A percentile compares a stretch with the other conserved stretches of the same genome.
Evolutionary conservation across 2,329 filamentous ascomycete species (phyloP).

Genomic region (Chrysoporthe puriensis): DNA sequence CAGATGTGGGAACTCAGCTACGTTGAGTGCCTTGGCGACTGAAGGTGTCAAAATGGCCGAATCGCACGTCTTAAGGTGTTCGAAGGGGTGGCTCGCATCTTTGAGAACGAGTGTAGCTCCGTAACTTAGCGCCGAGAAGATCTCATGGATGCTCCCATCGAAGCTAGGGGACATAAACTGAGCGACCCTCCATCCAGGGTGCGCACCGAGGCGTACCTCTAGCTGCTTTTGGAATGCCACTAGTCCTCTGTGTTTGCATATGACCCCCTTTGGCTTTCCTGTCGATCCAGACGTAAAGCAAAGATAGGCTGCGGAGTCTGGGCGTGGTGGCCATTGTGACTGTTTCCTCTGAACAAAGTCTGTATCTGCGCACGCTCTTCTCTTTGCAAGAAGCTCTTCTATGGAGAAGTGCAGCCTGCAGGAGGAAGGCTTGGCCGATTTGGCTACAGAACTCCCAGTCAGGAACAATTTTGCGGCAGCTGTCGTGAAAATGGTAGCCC

Average conservation of each 20-base stretch:
- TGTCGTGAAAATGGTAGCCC: not conserved
- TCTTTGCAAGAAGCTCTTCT: not conserved
- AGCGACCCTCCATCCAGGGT: slow-evolving; percentile 39
- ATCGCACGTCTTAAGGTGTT: not conserved
- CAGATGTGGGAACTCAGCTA: not conserved
- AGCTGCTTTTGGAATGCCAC: not conserved
- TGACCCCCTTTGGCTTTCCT: slow-evolving; percentile 40
- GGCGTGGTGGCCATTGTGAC: not conserved
- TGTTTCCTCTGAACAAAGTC: no score
- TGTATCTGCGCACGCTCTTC: not conserved
- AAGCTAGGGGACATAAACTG: slow-evolving; percentile 49
- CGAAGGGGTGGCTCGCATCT: not conserved
- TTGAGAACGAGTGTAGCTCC: slow-evolving; percentile 44
- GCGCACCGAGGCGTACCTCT: slow-evolving; percentile 24
- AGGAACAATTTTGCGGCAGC: not conserved
- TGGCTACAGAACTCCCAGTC: not conserved
- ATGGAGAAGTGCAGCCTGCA: not conserved
- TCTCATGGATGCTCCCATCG: slow-evolving; percentile 47
- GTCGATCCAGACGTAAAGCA: slow-evolving; percentile 51
- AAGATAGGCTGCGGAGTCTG: slow-evolving; percentile 39
- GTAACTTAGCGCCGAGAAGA: slow-evolving; percentile 44
- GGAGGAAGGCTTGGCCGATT: not conserved
- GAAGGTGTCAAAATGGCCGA: not conserved
- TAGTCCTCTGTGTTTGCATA: not conserved
- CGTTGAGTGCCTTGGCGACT: not conserved